phyloP scores from a whole-genome alignment of 139 green algal genomes.

The Coelastrella sp. region DNA sequence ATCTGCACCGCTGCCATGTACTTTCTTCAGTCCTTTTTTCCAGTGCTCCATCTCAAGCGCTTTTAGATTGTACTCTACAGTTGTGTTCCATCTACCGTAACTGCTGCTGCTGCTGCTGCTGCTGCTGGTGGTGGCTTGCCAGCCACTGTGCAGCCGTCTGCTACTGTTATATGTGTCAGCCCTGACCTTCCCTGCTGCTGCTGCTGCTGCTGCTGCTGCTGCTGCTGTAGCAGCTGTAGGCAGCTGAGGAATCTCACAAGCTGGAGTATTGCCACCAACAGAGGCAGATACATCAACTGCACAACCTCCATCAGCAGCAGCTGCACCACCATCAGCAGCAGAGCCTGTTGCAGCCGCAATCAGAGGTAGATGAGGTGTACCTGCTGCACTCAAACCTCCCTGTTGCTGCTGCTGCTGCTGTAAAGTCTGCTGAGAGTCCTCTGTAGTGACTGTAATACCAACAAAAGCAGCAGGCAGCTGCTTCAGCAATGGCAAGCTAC shows the following conservation, averaged over 20 bases:
- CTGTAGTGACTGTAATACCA: neutral
- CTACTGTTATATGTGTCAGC: neutral
- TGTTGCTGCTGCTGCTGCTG: neutral
- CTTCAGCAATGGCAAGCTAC: neutral
- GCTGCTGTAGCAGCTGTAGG: neutral
- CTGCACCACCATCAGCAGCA: neutral
- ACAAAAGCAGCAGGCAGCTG: conserved; percentile 1
- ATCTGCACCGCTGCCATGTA: neutral
- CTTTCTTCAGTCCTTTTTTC: neutral
- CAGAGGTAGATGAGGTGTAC: neutral
- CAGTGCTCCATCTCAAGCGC: neutral
- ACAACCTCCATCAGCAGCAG: neutral
- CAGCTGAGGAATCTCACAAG: too few relatives aligned
- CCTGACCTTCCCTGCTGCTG: neutral
- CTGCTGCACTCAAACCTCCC: neutral
- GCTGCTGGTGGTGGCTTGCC: too few relatives aligned
- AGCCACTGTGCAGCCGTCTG: neutral
- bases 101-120: neutral
- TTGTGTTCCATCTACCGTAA: neutral
- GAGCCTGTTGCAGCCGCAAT: too few relatives aligned
- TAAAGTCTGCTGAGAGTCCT: neutral
- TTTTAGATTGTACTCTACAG: neutral
- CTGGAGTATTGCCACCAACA: neutral
- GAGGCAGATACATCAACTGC: neutral
- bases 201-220: neutral